These are phyloP conservation scores for Lycium ferocissimum DNA, from an alignment of 257 asterid species.

Conservation along the genomic window DNA sequence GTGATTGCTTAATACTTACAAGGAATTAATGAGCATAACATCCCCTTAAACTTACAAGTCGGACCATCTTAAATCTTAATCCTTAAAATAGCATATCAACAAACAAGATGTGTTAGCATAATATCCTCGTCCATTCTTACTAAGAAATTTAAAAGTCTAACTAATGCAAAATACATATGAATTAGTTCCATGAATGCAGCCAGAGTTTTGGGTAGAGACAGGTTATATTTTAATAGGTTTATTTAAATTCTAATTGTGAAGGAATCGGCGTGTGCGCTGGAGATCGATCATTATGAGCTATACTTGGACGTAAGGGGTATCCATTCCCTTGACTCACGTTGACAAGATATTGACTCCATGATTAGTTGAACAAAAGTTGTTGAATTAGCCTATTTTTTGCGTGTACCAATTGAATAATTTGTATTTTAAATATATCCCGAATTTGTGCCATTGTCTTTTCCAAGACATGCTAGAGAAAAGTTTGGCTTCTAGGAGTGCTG, in stretches of 20 bases:
- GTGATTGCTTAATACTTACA: background rate
- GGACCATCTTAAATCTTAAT: background rate
- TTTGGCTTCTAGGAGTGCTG: background rate
- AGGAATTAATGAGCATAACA: background rate
- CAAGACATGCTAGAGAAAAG: background rate
- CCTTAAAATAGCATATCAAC: background rate
- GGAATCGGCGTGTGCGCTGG: background rate
- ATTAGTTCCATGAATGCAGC: background rate
- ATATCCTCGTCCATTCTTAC: background rate
- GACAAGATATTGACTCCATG: background rate
- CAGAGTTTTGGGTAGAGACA: background rate
- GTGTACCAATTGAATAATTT: background rate
- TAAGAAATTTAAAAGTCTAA: background rate
- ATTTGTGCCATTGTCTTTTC: background rate
- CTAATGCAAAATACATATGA: background rate
- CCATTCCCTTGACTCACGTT: background rate
- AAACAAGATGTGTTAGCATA: too few relatives aligned
- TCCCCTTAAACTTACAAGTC: background rate
- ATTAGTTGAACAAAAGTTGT: background rate
- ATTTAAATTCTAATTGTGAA: background rate
- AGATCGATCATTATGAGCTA: background rate
- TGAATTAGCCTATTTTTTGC: background rate
- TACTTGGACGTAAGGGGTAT: background rate
- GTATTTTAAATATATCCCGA: background rate
- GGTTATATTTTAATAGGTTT: background rate